phyloP scores from a whole-genome alignment of 306 rosid genomes.

The Pterocarpus macrocarpus region DNA sequence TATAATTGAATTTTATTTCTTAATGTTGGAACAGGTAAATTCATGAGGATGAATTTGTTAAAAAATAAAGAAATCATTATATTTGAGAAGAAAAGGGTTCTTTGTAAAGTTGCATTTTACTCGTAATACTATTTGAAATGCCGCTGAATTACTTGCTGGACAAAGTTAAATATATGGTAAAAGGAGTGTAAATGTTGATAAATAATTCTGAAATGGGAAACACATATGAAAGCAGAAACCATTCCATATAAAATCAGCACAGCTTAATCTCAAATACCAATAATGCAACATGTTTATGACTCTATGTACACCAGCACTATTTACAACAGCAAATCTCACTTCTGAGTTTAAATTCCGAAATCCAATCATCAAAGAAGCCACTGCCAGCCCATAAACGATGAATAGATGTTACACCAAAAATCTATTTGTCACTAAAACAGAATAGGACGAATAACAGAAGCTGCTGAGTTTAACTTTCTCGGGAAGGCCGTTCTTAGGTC shows the following conservation, averaged over 20 bases:
- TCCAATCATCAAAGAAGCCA: conserved; percentile 41
- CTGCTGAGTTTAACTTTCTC: not conserved
- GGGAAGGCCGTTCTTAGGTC: conserved; percentile 1
- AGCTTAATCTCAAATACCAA: conserved; percentile 37
- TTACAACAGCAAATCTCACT: conserved; percentile 44
- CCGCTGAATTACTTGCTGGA: not conserved
- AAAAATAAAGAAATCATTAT: not conserved
- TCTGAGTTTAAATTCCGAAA: conserved; percentile 32
- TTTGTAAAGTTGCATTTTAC: not conserved
- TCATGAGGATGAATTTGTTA: not conserved
- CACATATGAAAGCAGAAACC: conserved; percentile 19
- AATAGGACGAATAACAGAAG: not conserved
- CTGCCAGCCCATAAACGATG: conserved; percentile 21
- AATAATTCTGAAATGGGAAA: too few species aligned
- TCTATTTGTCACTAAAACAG: not conserved
- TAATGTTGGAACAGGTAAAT: not conserved
- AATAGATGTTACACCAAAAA: conserved; percentile 34
- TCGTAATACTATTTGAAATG: not conserved
- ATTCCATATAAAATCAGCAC: conserved; percentile 18
- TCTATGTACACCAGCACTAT: conserved; percentile 44
- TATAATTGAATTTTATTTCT: not conserved
- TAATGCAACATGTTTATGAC: conserved; percentile 36
- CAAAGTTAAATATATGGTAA: not conserved
- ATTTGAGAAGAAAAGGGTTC: not conserved
- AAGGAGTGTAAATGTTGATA: not conserved